These are phyloP conservation scores for Rhytidhysteron rufulum DNA, from an alignment of 2,329 filamentous ascomycete genomes.

Conservation along the genomic window DNA sequence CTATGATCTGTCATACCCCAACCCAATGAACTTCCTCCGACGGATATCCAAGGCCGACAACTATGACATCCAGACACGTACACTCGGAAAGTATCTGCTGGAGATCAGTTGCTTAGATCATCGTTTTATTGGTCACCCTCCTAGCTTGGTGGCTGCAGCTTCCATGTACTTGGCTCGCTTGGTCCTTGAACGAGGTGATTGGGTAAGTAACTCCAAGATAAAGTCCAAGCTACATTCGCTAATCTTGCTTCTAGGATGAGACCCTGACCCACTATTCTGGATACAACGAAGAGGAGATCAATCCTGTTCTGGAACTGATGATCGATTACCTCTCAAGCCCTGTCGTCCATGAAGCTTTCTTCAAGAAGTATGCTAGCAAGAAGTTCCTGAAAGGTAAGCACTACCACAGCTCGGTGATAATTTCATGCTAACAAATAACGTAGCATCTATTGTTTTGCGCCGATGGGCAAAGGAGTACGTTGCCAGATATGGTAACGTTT, in stretches of 20 bases:
- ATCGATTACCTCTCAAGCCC: conserved; percentile 92
- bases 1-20: conserved; percentile 97
- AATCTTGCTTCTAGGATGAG: conserved; percentile 58
- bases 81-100: conserved; percentile 94
- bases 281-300: conserved; percentile 88
- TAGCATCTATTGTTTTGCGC: conserved; percentile 86
- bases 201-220: conserved; percentile 57
- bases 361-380: conserved; percentile 99
- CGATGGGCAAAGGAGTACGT: conserved; percentile 83
- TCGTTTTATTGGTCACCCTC: conserved; percentile 83
- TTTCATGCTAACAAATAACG: conserved; percentile 18
- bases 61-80: conserved; percentile 97
- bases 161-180: conserved; percentile 93
- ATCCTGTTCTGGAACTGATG: conserved; percentile 90
- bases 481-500: conserved; percentile 25
- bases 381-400: conserved; percentile 93
- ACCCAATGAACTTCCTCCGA: conserved; percentile 99
- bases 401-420: conserved; percentile 13
- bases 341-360: conserved; percentile 93
- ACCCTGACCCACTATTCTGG: conserved; percentile 88
- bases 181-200: conserved; percentile 85
- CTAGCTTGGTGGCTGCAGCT: conserved; percentile 85
- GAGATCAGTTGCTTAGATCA: conserved; percentile 96
- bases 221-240: not conserved
- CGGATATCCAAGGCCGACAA: conserved; percentile 99